Conservation (phyloP, 176 grass and related monocot species). For the Neostapfia colusana region DNA sequence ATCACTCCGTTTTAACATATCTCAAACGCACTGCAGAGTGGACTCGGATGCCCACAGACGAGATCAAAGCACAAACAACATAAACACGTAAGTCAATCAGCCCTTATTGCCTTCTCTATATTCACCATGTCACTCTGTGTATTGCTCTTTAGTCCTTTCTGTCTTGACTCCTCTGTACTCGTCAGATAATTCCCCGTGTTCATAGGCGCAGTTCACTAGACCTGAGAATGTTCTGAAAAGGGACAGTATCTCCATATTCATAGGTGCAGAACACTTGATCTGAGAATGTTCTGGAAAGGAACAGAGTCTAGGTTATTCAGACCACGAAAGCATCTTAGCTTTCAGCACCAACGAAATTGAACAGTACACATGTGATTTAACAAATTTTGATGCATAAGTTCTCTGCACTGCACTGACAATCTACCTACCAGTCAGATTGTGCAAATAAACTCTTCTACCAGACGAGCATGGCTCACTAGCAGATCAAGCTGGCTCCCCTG, state of each 20-base stretch:
- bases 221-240: background rate
- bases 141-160: background rate
- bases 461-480: background rate
- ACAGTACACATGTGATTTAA: background rate
- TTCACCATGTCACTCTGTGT: background rate
- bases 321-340: background rate
- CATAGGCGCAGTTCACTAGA: background rate
- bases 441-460: background rate
- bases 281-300: background rate
- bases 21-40: too few species aligned
- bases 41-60: background rate
- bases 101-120: background rate
- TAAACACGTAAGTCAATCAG: background rate
- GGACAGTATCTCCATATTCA: background rate
- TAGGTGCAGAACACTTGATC: background rate
- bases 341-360: background rate
- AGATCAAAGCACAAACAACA: background rate
- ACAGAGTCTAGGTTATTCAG: background rate
- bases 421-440: background rate
- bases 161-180: background rate
- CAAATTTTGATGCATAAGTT: background rate
- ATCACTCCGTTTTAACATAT: background rate
- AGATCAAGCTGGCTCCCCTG: constrained; percentile 12
- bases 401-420: too few species aligned
- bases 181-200: background rate